Evolutionary conservation across 805 yeast genomes (phyloP).

Genomic region (Candida pseudoglaebosa): DNA sequence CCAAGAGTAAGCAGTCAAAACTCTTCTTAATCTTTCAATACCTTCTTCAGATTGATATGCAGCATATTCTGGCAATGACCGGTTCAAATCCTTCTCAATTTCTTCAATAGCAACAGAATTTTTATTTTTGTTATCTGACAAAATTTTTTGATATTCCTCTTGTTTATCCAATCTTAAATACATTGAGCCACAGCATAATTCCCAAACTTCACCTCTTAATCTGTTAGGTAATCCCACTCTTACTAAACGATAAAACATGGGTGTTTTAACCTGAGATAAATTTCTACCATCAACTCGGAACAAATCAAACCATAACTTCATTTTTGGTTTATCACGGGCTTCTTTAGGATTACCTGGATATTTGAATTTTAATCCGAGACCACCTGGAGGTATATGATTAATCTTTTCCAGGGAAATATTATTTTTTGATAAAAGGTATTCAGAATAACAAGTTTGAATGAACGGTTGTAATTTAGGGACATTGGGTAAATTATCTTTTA

Average conservation of each 20-base stretch:
- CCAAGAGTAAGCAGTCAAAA: constrained; percentile 93
- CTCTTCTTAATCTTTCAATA: constrained; percentile 77
- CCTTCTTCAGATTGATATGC: constrained; percentile 90
- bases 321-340: constrained; percentile 74
- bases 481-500: constrained; percentile 60
- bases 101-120: constrained; percentile 88
- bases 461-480: constrained; percentile 63
- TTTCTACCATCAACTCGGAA: constrained; percentile 83
- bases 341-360: constrained; percentile 87
- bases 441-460: constrained; percentile 75
- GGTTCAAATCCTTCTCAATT: constrained; percentile 90
- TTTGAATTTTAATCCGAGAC: constrained; percentile 78
- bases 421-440: constrained; percentile 66
- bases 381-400: constrained; percentile 66
- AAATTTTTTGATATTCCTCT: constrained; percentile 54
- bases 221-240: constrained; percentile 94
- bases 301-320: constrained; percentile 92
- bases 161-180: constrained; percentile 62
- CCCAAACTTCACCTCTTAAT: constrained; percentile 96
- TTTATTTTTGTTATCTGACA: constrained; percentile 59
- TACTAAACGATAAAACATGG: constrained; percentile 74
- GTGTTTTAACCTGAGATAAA: constrained; percentile 67
- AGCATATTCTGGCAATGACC: constrained; percentile 93
- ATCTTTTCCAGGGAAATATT: constrained; percentile 41
- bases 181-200: constrained; percentile 81